Evolutionary conservation across 352 stramenopile genomes (phyloP).

Genomic region (Phytopythium sindhum): DNA sequence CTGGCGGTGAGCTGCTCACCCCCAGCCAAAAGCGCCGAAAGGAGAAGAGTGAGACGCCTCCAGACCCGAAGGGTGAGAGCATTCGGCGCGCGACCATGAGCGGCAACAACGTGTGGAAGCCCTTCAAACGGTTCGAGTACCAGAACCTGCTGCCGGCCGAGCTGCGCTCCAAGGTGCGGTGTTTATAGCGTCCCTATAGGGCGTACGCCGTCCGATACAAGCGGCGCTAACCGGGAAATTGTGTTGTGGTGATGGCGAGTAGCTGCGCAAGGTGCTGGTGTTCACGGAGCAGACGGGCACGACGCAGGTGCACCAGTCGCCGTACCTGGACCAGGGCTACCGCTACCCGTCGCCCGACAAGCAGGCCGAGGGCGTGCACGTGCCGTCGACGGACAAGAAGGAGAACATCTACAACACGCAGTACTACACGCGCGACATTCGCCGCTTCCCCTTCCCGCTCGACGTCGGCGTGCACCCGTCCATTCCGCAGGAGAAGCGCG

Average conservation of each 20-base stretch:
- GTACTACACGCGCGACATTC: conserved; percentile 89
- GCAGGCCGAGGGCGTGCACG: conserved; percentile 59
- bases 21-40: background rate
- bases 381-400: conserved; percentile 70
- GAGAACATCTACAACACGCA: conserved; percentile 84
- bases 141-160: conserved; percentile 63
- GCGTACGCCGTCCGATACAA: background rate
- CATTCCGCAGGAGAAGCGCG: conserved; percentile 49
- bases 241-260: background rate
- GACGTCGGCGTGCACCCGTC: conserved; percentile 76
- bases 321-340: conserved; percentile 56
- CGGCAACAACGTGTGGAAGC: conserved; percentile 65
- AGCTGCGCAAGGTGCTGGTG: conserved; percentile 80
- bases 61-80: too few relatives aligned
- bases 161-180: conserved; percentile 60
- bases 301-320: conserved; percentile 71
- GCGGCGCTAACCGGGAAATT: background rate
- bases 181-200: too few relatives aligned
- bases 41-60: too few relatives aligned
- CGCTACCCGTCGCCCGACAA: conserved; percentile 76
- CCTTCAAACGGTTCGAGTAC: conserved; percentile 82
- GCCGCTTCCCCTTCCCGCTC: conserved; percentile 57
- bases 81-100: conserved; percentile 46
- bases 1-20: conserved; percentile 1
- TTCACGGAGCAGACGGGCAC: conserved; percentile 78